A percentile compares a stretch with the other conserved stretches of the same genome.
Conservation (phyloP, 2,329 filamentous ascomycete genomes). For the Colletotrichum ledebouriae region DNA sequence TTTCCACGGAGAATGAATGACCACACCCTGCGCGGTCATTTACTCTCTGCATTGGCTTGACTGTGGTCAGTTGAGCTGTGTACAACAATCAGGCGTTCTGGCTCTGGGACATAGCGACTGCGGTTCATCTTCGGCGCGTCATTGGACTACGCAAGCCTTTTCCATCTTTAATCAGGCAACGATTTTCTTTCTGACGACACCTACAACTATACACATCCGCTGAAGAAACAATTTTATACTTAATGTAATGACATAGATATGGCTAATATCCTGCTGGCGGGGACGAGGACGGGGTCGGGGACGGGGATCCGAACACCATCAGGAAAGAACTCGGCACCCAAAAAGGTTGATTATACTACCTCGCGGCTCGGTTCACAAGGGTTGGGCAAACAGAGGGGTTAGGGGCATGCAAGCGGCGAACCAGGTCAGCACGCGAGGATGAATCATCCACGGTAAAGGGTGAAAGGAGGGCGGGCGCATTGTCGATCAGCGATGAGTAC, state of each 20-base stretch:
- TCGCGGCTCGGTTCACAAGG: constrained; percentile 4
- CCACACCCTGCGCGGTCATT: background rate
- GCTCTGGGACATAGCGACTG: constrained; percentile 24
- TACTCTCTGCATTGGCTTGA: background rate
- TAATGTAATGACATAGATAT: constrained; percentile 43
- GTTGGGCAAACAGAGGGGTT: background rate
- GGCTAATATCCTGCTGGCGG: constrained; percentile 38
- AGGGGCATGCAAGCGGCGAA: constrained; percentile 2
- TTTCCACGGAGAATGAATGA: constrained; percentile 38
- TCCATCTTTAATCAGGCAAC: constrained; percentile 11
- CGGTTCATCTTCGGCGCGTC: constrained; percentile 19
- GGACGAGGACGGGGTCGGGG: constrained; percentile 36
- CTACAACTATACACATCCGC: constrained; percentile 33
- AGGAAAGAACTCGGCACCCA: background rate
- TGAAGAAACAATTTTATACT: constrained; percentile 33
- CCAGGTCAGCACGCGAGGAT: background rate
- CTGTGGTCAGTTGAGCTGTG: constrained; percentile 9
- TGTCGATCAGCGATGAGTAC: constrained; percentile 4
- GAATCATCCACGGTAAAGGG: background rate
- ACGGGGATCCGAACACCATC: constrained; percentile 23
- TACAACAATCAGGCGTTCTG: constrained; percentile 27
- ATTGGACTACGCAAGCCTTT: constrained; percentile 12
- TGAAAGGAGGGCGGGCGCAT: constrained; percentile 3
- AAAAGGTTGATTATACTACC: background rate
- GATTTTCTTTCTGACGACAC: constrained; percentile 34